Evolutionary conservation across 768 basidiomycete species (phyloP).

Genomic region (Gyrodon lividus): DNA sequence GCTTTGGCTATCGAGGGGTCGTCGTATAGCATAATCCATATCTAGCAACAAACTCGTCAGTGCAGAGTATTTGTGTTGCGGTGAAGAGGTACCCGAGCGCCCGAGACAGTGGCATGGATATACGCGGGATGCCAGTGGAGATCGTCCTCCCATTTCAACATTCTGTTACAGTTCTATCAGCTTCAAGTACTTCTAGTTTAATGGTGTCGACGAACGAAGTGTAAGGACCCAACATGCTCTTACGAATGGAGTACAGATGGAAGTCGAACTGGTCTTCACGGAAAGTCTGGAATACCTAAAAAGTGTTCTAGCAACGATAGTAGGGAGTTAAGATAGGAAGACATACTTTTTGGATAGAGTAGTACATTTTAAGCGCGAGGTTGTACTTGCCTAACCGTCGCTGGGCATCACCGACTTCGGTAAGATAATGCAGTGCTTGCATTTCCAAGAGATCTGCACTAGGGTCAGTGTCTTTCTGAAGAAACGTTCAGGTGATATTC

Average conservation of each 20-base stretch:
- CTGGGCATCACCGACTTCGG: constrained; percentile 78
- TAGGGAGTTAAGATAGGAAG: constrained; percentile 1
- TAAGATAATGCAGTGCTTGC: constrained; percentile 88
- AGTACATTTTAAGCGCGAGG: constrained; percentile 84
- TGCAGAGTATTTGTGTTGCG: constrained; percentile 11
- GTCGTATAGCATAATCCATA: constrained; percentile 72
- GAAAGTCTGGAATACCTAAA: constrained; percentile 75
- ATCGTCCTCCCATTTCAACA: constrained; percentile 79
- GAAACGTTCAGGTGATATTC: constrained; percentile 7
- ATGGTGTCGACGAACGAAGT: constrained; percentile 56
- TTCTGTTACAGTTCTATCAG: constrained; percentile 39
- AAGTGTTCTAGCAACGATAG: constrained; percentile 4
- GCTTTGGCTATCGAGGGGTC: constrained; percentile 58
- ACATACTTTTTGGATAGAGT: constrained; percentile 68
- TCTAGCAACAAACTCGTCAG: constrained; percentile 41
- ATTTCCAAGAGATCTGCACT: constrained; percentile 88
- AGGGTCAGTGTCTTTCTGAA: constrained; percentile 84
- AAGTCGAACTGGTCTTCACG: constrained; percentile 99
- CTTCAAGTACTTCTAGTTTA: background rate
- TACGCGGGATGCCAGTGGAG: constrained; percentile 78
- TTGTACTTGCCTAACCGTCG: constrained; percentile 61
- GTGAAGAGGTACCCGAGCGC: constrained; percentile 53
- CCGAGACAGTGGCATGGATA: constrained; percentile 66
- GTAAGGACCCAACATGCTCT: constrained; percentile 85
- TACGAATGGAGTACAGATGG: constrained; percentile 91